phyloP scores from a whole-genome alignment of 495 filamentous ascomycete species.

The Pyronema omphalodes region DNA sequence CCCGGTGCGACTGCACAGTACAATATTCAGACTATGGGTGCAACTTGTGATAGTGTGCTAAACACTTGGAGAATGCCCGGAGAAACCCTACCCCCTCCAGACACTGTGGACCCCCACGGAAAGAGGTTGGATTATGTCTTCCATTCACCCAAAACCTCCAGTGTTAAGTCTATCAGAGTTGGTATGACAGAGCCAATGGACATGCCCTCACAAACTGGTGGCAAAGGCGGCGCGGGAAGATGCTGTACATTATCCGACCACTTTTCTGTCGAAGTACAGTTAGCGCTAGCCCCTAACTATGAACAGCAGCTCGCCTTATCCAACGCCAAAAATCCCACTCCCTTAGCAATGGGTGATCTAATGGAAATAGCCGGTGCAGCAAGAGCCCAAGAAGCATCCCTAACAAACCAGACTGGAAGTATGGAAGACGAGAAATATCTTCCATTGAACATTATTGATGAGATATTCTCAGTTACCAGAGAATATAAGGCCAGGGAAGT shows the following conservation, averaged over 20 bases:
- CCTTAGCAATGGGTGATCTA: constrained; percentile 14
- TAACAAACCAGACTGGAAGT: constrained; percentile 17
- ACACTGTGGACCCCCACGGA: constrained; percentile 47
- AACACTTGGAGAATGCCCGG: constrained; percentile 90
- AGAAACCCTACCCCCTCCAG: constrained; percentile 34
- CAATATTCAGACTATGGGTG: constrained; percentile 63
- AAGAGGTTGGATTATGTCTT: constrained; percentile 96
- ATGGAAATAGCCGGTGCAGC: constrained; percentile 13
- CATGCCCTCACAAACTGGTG: constrained; percentile 19
- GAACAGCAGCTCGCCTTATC: constrained; percentile 10
- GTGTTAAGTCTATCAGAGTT: constrained; percentile 46
- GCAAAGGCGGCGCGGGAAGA: constrained; percentile 51
- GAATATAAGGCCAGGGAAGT: constrained; percentile 50
- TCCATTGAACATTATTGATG: constrained; percentile 44
- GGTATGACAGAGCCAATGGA: constrained; percentile 49
- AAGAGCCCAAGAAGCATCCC: constrained; percentile 18
- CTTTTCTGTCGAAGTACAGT: constrained; percentile 61
- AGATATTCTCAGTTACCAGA: constrained; percentile 47
- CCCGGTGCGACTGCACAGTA: constrained; percentile 44
- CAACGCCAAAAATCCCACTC: constrained; percentile 5
- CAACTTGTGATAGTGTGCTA: constrained; percentile 65
- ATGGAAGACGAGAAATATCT: constrained; percentile 22
- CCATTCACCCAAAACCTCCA: constrained; percentile 34
- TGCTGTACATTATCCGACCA: constrained; percentile 81
- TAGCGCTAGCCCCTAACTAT: constrained; percentile 25